A percentile compares a stretch with the other conserved stretches of the same genome.
Conservation (phyloP, 345 rosid species). For the Mangifera indica region DNA sequence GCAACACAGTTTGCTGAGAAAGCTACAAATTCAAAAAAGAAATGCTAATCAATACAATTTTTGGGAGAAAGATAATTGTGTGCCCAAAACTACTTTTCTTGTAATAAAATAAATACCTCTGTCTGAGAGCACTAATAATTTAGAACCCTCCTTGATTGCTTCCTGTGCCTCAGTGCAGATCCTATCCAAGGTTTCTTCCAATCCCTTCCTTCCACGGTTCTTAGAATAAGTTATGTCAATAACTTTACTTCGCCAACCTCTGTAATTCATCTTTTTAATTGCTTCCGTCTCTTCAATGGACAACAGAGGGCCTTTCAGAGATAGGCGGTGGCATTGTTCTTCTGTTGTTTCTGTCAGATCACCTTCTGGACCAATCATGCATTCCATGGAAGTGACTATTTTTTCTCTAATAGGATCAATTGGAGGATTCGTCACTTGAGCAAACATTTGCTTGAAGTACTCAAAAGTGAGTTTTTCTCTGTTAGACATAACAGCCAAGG, state of each 20-base stretch:
- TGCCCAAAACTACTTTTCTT: conserved; percentile 5
- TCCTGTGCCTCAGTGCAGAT: conserved; percentile 83
- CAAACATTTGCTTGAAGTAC: conserved; percentile 99
- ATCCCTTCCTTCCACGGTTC: conserved; percentile 76
- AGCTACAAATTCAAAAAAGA: conserved; percentile 39
- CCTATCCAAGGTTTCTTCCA: conserved; percentile 85
- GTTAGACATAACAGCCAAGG: conserved; percentile 94
- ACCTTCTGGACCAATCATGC: conserved; percentile 99
- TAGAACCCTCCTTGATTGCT: conserved; percentile 87
- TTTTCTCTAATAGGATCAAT: conserved; percentile 99
- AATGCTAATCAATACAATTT: neutral
- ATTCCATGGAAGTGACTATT: conserved; percentile 97
- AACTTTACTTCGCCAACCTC: conserved; percentile 89
- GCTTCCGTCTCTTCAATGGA: conserved; percentile 82
- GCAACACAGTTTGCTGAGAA: conserved; percentile 81
- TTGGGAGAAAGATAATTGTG: neutral
- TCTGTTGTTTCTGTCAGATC: conserved; percentile 97
- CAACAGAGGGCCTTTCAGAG: conserved; percentile 82
- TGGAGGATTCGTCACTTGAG: conserved; percentile 99
- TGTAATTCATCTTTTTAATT: conserved; percentile 80
- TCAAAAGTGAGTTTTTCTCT: conserved; percentile 86
- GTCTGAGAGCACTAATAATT: conserved; percentile 84
- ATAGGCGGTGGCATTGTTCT: conserved; percentile 95
- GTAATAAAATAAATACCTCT: conserved; percentile 58
- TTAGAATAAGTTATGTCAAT: conserved; percentile 88